A percentile compares a stretch with the other conserved stretches of the same genome.
These are phyloP conservation scores for Leucocoprinus sp. DNA, from an alignment of 768 basidiomycete genomes.

Conservation along the genomic window DNA sequence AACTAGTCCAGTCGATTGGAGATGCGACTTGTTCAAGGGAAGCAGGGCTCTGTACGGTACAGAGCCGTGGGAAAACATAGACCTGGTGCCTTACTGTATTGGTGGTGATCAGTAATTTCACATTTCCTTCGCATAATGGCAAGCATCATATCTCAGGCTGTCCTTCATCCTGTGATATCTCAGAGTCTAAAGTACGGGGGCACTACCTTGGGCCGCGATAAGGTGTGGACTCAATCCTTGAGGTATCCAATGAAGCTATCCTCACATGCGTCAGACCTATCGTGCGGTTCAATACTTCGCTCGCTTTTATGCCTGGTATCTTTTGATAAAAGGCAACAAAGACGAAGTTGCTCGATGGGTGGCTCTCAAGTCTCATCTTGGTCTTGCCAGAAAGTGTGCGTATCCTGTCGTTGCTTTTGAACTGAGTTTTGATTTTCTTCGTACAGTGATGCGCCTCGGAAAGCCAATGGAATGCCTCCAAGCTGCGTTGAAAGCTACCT, in stretches of 20 bases:
- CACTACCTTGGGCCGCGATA: constrained; percentile 86
- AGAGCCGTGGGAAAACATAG: no score
- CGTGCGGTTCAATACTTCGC: constrained; percentile 87
- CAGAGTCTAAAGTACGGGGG: constrained; percentile 67
- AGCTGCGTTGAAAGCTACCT: constrained; percentile 68
- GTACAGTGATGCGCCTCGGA: constrained; percentile 89
- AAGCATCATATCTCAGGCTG: constrained; percentile 59
- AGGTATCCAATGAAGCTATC: background rate
- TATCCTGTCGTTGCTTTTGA: constrained; percentile 5
- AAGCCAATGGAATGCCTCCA: constrained; percentile 94
- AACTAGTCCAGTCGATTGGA: no score
- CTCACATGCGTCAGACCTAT: constrained; percentile 53
- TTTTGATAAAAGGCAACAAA: constrained; percentile 61
- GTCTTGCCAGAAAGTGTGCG: constrained; percentile 78
- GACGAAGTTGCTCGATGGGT: constrained; percentile 68
- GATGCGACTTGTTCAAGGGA: no score
- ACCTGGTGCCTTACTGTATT: no score
- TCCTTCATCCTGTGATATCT: constrained; percentile 79
- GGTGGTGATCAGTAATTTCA: constrained; percentile 13
- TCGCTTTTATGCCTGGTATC: constrained; percentile 81
- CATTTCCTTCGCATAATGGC: no score
- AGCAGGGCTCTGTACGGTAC: no score
- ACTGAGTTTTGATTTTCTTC: background rate
- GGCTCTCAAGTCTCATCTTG: constrained; percentile 81
- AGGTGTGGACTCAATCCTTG: constrained; percentile 39